Base-by-base conservation (phyloP, 371 early-diverging fungal genomes). In the Mortierella sp. region DNA sequence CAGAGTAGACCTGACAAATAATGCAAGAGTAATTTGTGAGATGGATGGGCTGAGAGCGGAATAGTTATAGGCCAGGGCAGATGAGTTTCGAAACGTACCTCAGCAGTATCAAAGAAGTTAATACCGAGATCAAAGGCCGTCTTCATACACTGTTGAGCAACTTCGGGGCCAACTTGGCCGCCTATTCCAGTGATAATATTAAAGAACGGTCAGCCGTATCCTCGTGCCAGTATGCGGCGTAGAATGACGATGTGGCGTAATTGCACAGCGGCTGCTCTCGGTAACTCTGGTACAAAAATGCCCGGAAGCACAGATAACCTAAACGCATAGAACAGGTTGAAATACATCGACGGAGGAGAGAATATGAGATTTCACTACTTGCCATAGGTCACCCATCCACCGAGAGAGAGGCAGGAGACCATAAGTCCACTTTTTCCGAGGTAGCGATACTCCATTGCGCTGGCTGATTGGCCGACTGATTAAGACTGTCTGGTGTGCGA, bases 41-140 rank as follows among this genome's bases (percentile, higher is more conserved):
- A 44, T 32, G 37, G 50, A 15, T n/a, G 28, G 12, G 15, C 37
- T 30, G 50, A 48, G 8, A 31, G 39, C 21, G 23, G 1, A 5
- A 15, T 17, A 23, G 3, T 27, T 4, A 8, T 12, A 39, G 28
- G 12, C 17, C 9, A 42, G 9, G 3, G 27, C 4, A 8, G 30
- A 27, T 15, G n/a, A 32, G 32, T 24, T 37, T 15, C 26, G 31
- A 39, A 14, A 26, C n/a, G 11, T 52, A 87, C 89, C 76, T 90
- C 93, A 9, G 90, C 89, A 14, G 90, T 93, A 79, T 93, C 95
- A 71, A 95, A 95, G 76, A 90, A 92, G 79, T 94, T 95, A 62
- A 94, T 85, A 27, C 95, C 95, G 39, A 83, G 65, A 34, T 93
- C 90, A 60, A 87, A 87, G 6, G 94, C 93, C 8, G 86, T 84